These are phyloP conservation scores for Rhodotorula sp. DNA, from an alignment of 1,284 basidiomycete species.

Conservation along the genomic window DNA sequence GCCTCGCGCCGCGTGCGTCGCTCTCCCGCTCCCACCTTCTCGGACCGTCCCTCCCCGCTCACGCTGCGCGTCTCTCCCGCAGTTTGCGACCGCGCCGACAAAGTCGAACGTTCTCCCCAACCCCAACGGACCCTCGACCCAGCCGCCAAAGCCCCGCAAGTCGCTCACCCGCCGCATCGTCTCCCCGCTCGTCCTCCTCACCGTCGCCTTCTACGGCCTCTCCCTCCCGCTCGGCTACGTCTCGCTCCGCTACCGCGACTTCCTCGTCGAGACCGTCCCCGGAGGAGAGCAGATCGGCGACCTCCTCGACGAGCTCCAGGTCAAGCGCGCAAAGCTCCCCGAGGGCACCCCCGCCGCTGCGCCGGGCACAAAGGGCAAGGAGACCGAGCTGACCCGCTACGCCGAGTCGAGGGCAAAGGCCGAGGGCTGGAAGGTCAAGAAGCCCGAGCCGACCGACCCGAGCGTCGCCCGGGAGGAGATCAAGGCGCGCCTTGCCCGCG, in stretches of 20 bases:
- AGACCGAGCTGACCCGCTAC: slow-evolving; percentile 54
- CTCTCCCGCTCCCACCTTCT: too few relatives aligned
- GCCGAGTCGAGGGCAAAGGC: slow-evolving; percentile 54
- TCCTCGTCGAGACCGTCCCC: slow-evolving; percentile 78
- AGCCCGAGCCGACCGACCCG: slow-evolving; percentile 48
- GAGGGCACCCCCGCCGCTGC: slow-evolving; percentile 44
- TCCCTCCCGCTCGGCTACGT: slow-evolving; percentile 73
- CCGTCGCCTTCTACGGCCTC: slow-evolving; percentile 66
- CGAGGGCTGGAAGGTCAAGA: slow-evolving; percentile 45
- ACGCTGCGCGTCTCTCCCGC: neutral
- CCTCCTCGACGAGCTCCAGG: slow-evolving; percentile 70
- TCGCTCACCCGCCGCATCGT: slow-evolving; percentile 50
- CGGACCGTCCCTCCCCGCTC: too few relatives aligned
- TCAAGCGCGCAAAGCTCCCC: slow-evolving; percentile 55
- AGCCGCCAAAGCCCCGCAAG: slow-evolving; percentile 23
- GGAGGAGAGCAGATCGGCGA: slow-evolving; percentile 72
- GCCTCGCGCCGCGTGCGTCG: too few relatives aligned
- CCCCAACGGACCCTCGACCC: slow-evolving; percentile 1
- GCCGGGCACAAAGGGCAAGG: slow-evolving; percentile 43
- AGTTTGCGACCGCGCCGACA: slow-evolving; percentile 26
- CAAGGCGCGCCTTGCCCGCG: slow-evolving; percentile 35
- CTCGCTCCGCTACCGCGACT: slow-evolving; percentile 70
- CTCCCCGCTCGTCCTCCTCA: slow-evolving; percentile 52
- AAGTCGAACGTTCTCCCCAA: slow-evolving; percentile 24
- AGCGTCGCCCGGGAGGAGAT: slow-evolving; percentile 50